Base-by-base conservation (phyloP, 2,329 filamentous ascomycete genomes). In the Xylariales sp. region DNA sequence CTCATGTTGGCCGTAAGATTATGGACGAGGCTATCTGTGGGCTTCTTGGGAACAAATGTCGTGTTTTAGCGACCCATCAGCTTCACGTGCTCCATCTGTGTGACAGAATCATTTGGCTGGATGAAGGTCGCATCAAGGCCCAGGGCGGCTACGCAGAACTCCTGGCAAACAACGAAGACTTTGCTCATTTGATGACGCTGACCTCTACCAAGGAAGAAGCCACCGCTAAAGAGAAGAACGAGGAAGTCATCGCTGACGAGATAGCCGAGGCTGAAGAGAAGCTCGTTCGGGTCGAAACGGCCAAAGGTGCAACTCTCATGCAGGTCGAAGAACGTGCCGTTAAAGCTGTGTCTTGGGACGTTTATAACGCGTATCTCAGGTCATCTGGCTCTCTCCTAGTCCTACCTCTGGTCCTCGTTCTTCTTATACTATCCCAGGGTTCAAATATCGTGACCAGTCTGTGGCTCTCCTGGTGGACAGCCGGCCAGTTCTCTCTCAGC, bases 401-500 rank as follows among this genome's bases (percentile, higher is more conserved):
- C 43, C 83, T 79, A 2, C 75, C 84, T 0, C 59, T 91, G 4
- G 58, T 88, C 4, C 25, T 77, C 5, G 41, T 79, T 17, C 60
- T 88, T 4, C 71, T 95, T 10, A 58, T 87, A 5, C 54, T 89
- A 8, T 81, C 86, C 0, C 89, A 95, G 55, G 88, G 83, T 7
- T 76, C 85, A 44, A 96, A 95, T 55, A 91, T 97, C 46, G 74
- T 79, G 48, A 95, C 89, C 11, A 90, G 85, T 53, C 65, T 97
- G 38, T 97, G 91, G 91, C 76, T 97, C 2, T 93, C 89, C 1
- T 97, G 82, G 66, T 97, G 91, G 91, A 94, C 88, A 1, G 87
- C 85, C 1, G 1, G 63, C 88, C 57, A 83, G 84, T 55, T 95
- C n/a, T n/a, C n/a, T n/a, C n/a, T n/a, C n/a, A n/a, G n/a, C n/a